A percentile compares a stretch with the other conserved stretches of the same genome.
These are phyloP conservation scores for Lodderomyces pseudojiufengensis DNA, from an alignment of 1,139 yeast species.

Conservation along the genomic window DNA sequence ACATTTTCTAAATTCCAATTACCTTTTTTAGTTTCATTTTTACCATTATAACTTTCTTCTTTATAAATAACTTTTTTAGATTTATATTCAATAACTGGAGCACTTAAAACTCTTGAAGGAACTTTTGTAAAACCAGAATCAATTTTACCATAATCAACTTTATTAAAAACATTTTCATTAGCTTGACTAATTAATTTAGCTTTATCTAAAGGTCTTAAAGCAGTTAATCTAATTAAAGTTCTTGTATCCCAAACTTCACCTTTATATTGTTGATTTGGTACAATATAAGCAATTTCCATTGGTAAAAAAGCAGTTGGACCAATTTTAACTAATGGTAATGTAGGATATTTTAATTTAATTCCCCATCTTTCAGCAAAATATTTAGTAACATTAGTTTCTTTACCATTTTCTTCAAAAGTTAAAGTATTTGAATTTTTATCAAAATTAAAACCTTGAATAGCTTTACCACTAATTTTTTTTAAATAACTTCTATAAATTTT, in stretches of 20 bases:
- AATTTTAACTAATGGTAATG: slow-evolving; percentile 12
- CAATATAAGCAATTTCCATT: slow-evolving; percentile 12
- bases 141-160: slow-evolving; percentile 11
- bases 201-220: slow-evolving; percentile 11
- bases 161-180: slow-evolving; percentile 7
- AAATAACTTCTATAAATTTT: slow-evolving; percentile 12
- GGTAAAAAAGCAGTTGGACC: slow-evolving; percentile 13
- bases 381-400: slow-evolving; percentile 8
- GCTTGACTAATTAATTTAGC: slow-evolving; percentile 11
- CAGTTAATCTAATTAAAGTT: slow-evolving; percentile 10
- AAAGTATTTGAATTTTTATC: slow-evolving; percentile 9
- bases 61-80: slow-evolving; percentile 8
- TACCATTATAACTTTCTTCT: slow-evolving; percentile 11
- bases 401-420: slow-evolving; percentile 11
- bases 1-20: slow-evolving; percentile 13
- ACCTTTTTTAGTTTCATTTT: slow-evolving; percentile 12
- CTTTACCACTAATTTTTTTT: slow-evolving; percentile 7
- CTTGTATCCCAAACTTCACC: slow-evolving; percentile 14
- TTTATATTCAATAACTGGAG: slow-evolving; percentile 13
- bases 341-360: slow-evolving; percentile 10
- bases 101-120: slow-evolving; percentile 13
- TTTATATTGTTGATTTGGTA: slow-evolving; percentile 12
- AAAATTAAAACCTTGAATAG: slow-evolving; percentile 12
- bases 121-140: slow-evolving; percentile 11
- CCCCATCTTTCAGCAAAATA: slow-evolving; percentile 12